A percentile compares a stretch with the other conserved stretches of the same genome.
Conservation (phyloP, 768 basidiomycete species). For the Polyporus arcularius region DNA sequence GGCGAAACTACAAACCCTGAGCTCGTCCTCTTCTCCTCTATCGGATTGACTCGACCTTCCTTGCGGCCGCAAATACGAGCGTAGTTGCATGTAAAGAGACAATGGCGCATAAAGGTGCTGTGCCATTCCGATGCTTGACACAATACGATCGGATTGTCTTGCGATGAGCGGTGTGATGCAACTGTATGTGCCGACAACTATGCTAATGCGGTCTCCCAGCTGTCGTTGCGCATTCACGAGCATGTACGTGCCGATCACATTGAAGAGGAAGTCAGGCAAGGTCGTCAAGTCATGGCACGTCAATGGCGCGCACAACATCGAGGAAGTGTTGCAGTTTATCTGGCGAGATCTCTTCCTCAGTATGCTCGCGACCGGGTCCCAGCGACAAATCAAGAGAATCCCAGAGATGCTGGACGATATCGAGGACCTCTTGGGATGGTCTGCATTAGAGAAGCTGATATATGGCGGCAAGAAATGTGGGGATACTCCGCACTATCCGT, state of each 20-base stretch:
- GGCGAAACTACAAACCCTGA: no score
- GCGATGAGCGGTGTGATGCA: no score
- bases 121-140: no score
- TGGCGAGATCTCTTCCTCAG: conserved; percentile 71
- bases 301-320: conserved; percentile 48
- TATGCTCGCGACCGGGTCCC: conserved; percentile 44
- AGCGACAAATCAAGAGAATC: conserved; percentile 34
- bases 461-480: conserved; percentile 51
- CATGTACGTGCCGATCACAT: conserved; percentile 46
- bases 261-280: conserved; percentile 46
- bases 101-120: no score
- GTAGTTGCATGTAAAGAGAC: no score
- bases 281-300: conserved; percentile 51
- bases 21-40: no score
- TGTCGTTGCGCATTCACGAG: conserved; percentile 56
- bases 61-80: no score
- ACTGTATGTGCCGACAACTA: neutral
- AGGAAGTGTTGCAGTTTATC: conserved; percentile 56
- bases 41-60: no score
- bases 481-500: conserved; percentile 11
- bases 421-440: conserved; percentile 51
- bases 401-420: conserved; percentile 64
- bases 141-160: no score
- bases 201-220: conserved; percentile 32
- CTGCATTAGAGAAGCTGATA: conserved; percentile 50